A percentile compares a stretch with the other conserved stretches of the same genome.
These are phyloP conservation scores for Monilinia laxa DNA, from an alignment of 2,329 filamentous ascomycete species.

Conservation along the genomic window DNA sequence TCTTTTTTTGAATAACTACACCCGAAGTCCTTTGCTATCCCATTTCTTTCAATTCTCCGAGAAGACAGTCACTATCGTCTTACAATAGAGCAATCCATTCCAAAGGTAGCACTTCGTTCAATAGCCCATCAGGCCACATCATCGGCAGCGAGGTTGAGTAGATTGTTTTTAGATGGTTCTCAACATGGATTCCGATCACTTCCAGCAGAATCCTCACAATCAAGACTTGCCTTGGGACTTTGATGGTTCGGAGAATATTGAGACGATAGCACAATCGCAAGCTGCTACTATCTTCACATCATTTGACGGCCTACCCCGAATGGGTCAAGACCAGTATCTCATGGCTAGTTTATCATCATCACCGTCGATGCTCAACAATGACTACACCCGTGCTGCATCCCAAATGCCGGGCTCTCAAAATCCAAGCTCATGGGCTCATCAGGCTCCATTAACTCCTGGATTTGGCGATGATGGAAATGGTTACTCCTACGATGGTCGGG, in stretches of 20 bases:
- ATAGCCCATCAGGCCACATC: conserved; percentile 30
- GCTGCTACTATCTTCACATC: conserved; percentile 28
- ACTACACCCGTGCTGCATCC: conserved; percentile 27
- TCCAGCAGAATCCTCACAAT: conserved; percentile 30
- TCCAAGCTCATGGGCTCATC: conserved; percentile 30
- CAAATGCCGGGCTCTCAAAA: conserved; percentile 24
- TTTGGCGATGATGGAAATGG: conserved; percentile 27
- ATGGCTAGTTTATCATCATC: conserved; percentile 27
- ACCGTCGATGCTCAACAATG: conserved; percentile 25
- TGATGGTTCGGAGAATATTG: conserved; percentile 30
- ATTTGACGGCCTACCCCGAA: conserved; percentile 36
- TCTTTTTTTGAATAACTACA: conserved; percentile 38
- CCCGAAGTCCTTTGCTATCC: conserved; percentile 37
- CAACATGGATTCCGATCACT: conserved; percentile 36
- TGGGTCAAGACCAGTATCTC: conserved; percentile 31
- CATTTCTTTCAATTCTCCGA: conserved; percentile 37
- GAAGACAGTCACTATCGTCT: conserved; percentile 32
- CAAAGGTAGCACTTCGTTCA: conserved; percentile 32
- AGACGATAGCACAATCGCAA: conserved; percentile 28
- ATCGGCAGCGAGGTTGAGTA: conserved; percentile 25
- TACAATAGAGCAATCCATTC: conserved; percentile 36
- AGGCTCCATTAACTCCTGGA: conserved; percentile 23
- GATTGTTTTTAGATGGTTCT: conserved; percentile 30
- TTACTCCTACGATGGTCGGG: conserved; percentile 32
- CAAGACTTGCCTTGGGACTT: conserved; percentile 31